Base-by-base conservation (phyloP, 495 filamentous ascomycete species). In the Neurospora sp. region DNA sequence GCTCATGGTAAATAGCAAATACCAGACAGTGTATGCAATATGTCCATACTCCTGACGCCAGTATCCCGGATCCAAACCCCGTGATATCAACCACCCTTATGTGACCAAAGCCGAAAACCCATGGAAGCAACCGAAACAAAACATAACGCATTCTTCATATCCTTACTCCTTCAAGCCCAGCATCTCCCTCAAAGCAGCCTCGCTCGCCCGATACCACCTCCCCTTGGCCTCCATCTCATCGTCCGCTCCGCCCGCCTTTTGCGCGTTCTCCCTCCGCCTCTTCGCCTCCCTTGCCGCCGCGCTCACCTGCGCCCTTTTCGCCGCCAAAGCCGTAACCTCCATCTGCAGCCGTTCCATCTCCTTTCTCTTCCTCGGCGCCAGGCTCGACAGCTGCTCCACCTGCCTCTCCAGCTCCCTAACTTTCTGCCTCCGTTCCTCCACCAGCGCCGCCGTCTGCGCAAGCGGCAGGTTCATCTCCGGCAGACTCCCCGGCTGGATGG, bases 191-290 rank as follows among this genome's bases (percentile, higher is more conserved):
- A 97, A 82, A 3, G 86, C 88, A 16, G 83, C 82, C 80, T 94
- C 92, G 2, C 90, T 88, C 39, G 90, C 90, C 73, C 88, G 88
- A 77, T 91, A 91, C 94, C 94, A 97, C 76, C 93, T 83, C 18
- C 92, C 94, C 80, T 88, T 87, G 80, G 93, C 90, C 78, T 96
- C 93, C 31, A 96, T 79, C 71, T 95, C 93, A 79, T 96, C 93
- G 70, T 88, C 90, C 39, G 90, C 87, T 0, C 90, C 89, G 68
- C 89, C 83, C 14, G 27, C 53, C 53, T 65, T 65, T 38, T 83
- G 80, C 20, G 85, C 89, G 39, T 77, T 73, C 77, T 93, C 91
- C 80, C 91, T 93, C 80, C 92, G 90, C 76, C 91, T 86, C 77
- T 89, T 87, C 5, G 94, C 94, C 78, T 99, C 94, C 72, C 85